phyloP scores from a whole-genome alignment of 1,139 yeast species.

The Nakaseomyces nivariensis region DNA sequence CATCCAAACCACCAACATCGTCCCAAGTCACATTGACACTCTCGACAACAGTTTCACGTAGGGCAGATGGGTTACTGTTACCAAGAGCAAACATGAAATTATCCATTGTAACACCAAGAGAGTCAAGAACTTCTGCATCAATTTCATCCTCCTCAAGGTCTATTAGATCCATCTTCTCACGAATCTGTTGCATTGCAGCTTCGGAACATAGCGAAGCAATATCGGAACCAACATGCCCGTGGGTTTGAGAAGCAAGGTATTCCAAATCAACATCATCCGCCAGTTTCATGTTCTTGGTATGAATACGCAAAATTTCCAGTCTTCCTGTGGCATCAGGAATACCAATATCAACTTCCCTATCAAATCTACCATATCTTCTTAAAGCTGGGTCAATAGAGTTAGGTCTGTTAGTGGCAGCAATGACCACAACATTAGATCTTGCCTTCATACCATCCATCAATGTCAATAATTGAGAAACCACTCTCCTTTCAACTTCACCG shows the following conservation, averaged over 20 bases:
- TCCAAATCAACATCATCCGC: slow-evolving; percentile 93
- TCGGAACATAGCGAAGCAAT: slow-evolving; percentile 92
- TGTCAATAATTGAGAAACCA: slow-evolving; percentile 91
- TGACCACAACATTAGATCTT: slow-evolving; percentile 31
- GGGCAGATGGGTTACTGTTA: slow-evolving; percentile 96
- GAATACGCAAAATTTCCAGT: slow-evolving; percentile 85
- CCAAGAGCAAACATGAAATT: slow-evolving; percentile 94
- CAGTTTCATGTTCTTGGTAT: slow-evolving; percentile 95
- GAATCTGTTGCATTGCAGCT: slow-evolving; percentile 97
- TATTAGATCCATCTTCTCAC: slow-evolving; percentile 87
- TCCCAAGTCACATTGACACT: slow-evolving; percentile 94
- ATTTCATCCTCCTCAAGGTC: no score
- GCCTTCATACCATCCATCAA: slow-evolving; percentile 99
- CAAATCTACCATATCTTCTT: no score
- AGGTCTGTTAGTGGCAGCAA: no score
- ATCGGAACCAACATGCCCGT: slow-evolving; percentile 98
- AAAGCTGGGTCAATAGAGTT: no score
- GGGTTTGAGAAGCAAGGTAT: slow-evolving; percentile 82
- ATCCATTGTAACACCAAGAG: slow-evolving; percentile 21
- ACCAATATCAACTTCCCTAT: no score
- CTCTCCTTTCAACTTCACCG: slow-evolving; percentile 98
- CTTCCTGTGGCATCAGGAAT: slow-evolving; percentile 43
- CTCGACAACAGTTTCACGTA: slow-evolving; percentile 98
- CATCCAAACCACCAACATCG: slow-evolving; percentile 81
- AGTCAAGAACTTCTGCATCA: no score